Percentiles rank a stretch among this genome's conserved stretches.
Conservation (phyloP, 306 rosid species). For the Quercus alba region DNA sequence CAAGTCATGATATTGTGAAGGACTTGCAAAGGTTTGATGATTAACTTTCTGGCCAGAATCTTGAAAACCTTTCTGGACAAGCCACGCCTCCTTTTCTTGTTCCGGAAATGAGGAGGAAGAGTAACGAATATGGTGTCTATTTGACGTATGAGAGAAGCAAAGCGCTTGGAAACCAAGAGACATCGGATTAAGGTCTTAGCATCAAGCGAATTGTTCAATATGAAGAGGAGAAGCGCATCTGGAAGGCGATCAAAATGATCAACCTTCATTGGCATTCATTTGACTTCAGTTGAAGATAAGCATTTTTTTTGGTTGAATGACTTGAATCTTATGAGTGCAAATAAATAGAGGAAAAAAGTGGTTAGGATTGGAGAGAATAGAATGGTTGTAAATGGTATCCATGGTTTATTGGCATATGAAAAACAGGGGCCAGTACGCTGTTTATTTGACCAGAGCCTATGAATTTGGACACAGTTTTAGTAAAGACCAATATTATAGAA, state of each 20-base stretch:
- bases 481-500: not conserved
- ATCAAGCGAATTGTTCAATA: too few relatives aligned
- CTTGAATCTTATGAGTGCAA: not conserved
- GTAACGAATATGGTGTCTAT: too few relatives aligned
- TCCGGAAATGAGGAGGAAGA: too few relatives aligned
- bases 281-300: not conserved
- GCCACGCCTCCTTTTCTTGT: too few relatives aligned
- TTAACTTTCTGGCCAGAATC: too few relatives aligned
- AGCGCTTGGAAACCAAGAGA: too few relatives aligned
- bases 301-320: not conserved
- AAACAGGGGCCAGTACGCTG: not conserved
- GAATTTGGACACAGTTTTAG: not conserved
- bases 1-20: too few relatives aligned
- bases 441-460: not conserved
- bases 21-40: too few relatives aligned
- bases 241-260: constrained; percentile 32
- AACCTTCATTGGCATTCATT: not conserved
- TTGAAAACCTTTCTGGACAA: too few relatives aligned
- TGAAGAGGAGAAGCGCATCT: constrained; percentile 1
- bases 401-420: too few relatives aligned
- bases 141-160: too few relatives aligned
- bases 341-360: not conserved
- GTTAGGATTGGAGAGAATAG: not conserved
- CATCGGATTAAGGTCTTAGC: too few relatives aligned
- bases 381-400: not conserved